Conservation (phyloP, 2,329 filamentous ascomycete species). For the Cryphonectria radicalis region DNA sequence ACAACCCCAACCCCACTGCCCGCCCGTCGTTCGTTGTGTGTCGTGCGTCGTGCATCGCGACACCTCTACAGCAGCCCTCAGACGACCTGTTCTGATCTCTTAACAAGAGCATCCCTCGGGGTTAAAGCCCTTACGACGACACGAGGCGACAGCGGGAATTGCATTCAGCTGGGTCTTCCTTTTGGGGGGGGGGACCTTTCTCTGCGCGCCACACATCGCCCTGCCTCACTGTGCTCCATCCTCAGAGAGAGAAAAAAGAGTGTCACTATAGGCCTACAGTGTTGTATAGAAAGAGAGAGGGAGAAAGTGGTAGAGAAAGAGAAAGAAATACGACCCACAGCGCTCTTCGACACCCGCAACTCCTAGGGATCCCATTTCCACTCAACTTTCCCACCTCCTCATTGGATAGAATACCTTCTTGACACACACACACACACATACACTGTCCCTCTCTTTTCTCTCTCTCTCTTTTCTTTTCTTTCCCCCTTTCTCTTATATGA, state of each 20-base stretch:
- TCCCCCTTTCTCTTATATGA: slow-evolving; percentile 4
- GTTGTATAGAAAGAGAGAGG: neutral
- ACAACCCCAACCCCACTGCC: neutral
- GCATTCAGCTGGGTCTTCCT: neutral
- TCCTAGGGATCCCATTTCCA: neutral
- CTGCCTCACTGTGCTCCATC: neutral
- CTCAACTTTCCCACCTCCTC: neutral
- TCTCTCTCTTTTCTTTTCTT: neutral
- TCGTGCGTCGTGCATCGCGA: neutral
- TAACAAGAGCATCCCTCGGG: neutral
- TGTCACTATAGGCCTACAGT: neutral
- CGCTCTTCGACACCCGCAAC: neutral
- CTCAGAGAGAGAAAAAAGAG: neutral
- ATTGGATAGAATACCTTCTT: neutral
- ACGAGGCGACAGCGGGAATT: neutral
- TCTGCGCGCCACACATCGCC: neutral
- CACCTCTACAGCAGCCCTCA: neutral
- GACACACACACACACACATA: neutral
- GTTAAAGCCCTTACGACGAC: neutral
- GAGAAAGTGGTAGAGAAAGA: neutral
- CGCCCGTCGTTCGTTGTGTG: no score
- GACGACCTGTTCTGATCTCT: neutral
- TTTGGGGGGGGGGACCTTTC: neutral
- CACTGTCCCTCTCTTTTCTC: neutral
- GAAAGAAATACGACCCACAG: neutral